Conservation (phyloP, 768 basidiomycete species). For the Nidularia pulvinata region DNA sequence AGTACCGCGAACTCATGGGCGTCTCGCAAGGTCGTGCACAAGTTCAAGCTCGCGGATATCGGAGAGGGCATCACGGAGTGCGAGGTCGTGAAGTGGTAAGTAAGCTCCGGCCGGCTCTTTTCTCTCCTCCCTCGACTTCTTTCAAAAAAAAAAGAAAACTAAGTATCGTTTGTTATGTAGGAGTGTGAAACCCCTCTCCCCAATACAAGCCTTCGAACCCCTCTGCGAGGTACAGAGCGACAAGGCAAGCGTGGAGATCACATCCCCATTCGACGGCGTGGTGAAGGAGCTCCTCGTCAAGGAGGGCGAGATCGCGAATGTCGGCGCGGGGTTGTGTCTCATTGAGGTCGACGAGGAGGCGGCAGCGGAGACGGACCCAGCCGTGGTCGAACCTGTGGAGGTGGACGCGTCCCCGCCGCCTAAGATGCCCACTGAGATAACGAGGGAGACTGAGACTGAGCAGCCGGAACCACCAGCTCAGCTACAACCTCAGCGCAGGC, state of each 20-base stretch:
- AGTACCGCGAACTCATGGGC: slow-evolving; percentile 24
- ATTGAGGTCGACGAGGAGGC: slow-evolving; percentile 79
- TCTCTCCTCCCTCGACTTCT: not conserved
- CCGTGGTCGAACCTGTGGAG: slow-evolving; percentile 10
- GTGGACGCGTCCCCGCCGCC: not conserved
- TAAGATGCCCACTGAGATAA: slow-evolving; percentile 1
- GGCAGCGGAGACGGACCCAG: slow-evolving; percentile 13
- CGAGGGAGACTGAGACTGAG: slow-evolving; percentile 4
- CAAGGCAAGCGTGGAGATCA: slow-evolving; percentile 92
- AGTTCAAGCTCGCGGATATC: slow-evolving; percentile 82
- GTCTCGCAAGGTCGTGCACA: slow-evolving; percentile 38
- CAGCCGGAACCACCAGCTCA: slow-evolving; percentile 7
- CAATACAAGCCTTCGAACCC: slow-evolving; percentile 64
- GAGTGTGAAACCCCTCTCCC: slow-evolving; percentile 55
- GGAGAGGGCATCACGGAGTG: slow-evolving; percentile 93
- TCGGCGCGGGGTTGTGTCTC: slow-evolving; percentile 73
- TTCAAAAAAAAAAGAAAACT: not conserved
- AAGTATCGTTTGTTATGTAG: slow-evolving; percentile 29
- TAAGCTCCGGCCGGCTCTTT: slow-evolving; percentile 8
- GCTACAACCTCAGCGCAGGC: slow-evolving; percentile 7
- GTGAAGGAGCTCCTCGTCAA: slow-evolving; percentile 72
- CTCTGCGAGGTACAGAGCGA: slow-evolving; percentile 89
- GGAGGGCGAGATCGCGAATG: slow-evolving; percentile 85
- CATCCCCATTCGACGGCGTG: slow-evolving; percentile 80
- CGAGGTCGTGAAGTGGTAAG: slow-evolving; percentile 85